Base-by-base conservation (phyloP, 805 yeast genomes). In the Yamadazyma laniorum region DNA sequence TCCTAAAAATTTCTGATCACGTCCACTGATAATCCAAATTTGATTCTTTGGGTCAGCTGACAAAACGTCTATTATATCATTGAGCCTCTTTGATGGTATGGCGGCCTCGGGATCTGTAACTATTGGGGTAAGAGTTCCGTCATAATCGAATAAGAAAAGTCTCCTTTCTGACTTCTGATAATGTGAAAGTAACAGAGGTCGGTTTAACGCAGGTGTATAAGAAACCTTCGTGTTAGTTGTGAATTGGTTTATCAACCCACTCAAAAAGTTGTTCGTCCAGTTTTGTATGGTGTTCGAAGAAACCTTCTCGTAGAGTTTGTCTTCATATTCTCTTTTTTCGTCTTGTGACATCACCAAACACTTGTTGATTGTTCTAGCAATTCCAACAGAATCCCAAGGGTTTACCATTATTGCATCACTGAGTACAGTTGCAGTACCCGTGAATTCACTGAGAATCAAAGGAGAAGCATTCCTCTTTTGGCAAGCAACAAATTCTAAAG, bases 71-170 rank as follows among this genome's bases (percentile, higher is more conserved):
- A 93, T 61, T 9, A 84, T 77, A 6, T 69, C 61, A 37, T 77
- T 70, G 31, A 93, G 68, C 48, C 83, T 73, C 3, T 82, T 80
- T 1, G 95, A 80, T 3, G 99, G 99, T 29, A 93, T 85, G 0
- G 99, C 99, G 0, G 98, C 97, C n/a, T 91, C 88, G 2, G 99
- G 99, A 51, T 93, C 98, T 27, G 80, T 76, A 3, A 93, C 99
- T 55, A 93, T 93, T 11, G 98, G 98, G 0, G 99, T 88, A 49
- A 93, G 70, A 1, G 99, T 93, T 19, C 99, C 99, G 58, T 93
- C 99, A 58, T 93, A 93, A 63, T 93, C 99, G 63, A 93, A 90
- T 51, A 93, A 61, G 51, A 93, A 88, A 42, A 93, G 63, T 45
- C 98, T 74, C 50, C 84, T 74, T 23, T 75, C 45, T 0, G 96